These are phyloP conservation scores for Myriangium duriaei DNA, from an alignment of 2,329 filamentous ascomycete genomes.

Conservation along the genomic window DNA sequence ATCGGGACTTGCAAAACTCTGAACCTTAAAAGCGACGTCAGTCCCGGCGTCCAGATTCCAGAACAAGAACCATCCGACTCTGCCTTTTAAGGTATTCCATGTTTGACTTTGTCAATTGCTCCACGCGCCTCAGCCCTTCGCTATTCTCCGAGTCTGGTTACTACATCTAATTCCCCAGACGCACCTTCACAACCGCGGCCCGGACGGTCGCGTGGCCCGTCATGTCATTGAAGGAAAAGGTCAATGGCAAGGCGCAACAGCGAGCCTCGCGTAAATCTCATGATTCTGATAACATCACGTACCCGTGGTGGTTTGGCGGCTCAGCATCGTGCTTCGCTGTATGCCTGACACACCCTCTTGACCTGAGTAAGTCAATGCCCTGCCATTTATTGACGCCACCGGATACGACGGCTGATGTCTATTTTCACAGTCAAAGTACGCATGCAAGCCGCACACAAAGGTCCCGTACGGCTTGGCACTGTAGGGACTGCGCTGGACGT, in stretches of 20 bases:
- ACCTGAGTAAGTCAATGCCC: slow-evolving; percentile 55
- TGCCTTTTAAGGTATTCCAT: no score
- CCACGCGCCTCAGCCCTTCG: no score
- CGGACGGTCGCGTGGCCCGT: no score
- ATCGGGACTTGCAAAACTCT: no score
- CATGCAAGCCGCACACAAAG: slow-evolving; percentile 68
- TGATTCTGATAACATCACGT: slow-evolving; percentile 26
- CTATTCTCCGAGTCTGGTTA: no score
- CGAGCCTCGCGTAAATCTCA: background rate
- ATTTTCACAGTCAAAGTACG: slow-evolving; percentile 53
- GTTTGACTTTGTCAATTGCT: no score
- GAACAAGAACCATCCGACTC: no score
- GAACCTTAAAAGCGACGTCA: no score
- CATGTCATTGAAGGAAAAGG: background rate
- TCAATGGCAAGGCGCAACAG: no score
- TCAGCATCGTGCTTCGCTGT: slow-evolving; percentile 88
- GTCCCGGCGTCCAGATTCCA: no score
- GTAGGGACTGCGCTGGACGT: slow-evolving; percentile 75
- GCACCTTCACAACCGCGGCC: no score
- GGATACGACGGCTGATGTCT: background rate
- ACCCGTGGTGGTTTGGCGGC: slow-evolving; percentile 76
- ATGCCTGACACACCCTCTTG: slow-evolving; percentile 82
- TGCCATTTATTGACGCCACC: slow-evolving; percentile 28
- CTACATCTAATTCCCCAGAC: no score
- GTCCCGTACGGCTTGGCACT: slow-evolving; percentile 65